phyloP scores from a whole-genome alignment of 495 filamentous ascomycete species.

The Cudoniella acicularis region DNA sequence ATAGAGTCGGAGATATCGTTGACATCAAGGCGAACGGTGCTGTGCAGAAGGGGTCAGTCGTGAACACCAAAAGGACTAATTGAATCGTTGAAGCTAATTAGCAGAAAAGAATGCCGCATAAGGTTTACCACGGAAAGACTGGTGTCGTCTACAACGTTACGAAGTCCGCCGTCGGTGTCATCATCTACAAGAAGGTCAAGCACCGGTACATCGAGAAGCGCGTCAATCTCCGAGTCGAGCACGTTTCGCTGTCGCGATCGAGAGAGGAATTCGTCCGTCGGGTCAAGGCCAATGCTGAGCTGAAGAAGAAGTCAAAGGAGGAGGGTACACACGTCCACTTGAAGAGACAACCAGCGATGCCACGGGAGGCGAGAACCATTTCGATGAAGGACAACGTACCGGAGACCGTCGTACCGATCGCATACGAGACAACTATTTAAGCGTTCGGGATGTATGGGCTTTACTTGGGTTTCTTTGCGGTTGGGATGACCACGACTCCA shows the following conservation, averaged over 20 bases:
- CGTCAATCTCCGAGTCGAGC: slow-evolving; percentile 97
- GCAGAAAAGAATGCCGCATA: slow-evolving; percentile 83
- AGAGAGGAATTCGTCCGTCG: slow-evolving; percentile 93
- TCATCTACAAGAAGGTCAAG: slow-evolving; percentile 97
- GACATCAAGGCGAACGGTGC: slow-evolving; percentile 96
- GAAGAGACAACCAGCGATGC: slow-evolving; percentile 82
- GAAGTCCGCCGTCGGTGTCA: slow-evolving; percentile 92
- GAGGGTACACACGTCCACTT: slow-evolving; percentile 81
- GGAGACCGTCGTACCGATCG: slow-evolving; percentile 84
- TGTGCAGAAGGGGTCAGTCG: slow-evolving; percentile 89
- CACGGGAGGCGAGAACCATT: slow-evolving; percentile 75
- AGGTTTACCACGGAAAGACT: slow-evolving; percentile 98
- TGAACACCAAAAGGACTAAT: neutral
- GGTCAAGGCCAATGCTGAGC: slow-evolving; percentile 90
- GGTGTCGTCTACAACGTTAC: slow-evolving; percentile 98
- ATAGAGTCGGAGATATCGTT: slow-evolving; percentile 93
- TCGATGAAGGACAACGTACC: slow-evolving; percentile 71
- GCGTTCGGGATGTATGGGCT: slow-evolving; percentile 27
- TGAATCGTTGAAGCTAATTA: too few species aligned
- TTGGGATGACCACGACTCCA: slow-evolving; percentile 13
- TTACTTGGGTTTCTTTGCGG: slow-evolving; percentile 30
- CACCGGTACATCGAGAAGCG: slow-evolving; percentile 99
- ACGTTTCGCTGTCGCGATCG: slow-evolving; percentile 89
- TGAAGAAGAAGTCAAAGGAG: slow-evolving; percentile 87
- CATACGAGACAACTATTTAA: slow-evolving; percentile 99